Conservation (phyloP, 371 early-diverging fungal genomes). For the Mortierella sp. region DNA sequence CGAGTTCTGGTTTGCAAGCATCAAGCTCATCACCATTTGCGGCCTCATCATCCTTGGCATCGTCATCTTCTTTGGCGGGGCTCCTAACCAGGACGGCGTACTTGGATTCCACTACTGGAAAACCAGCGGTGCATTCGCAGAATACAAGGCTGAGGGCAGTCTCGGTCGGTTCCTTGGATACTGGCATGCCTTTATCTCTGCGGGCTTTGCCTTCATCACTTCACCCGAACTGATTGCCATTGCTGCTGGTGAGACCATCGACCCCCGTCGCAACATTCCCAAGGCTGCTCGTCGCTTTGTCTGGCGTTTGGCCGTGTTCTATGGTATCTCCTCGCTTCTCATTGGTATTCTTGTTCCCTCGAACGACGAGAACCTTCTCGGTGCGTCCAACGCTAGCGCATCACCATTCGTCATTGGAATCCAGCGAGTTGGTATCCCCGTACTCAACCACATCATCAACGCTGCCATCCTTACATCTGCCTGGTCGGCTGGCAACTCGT, state of each 20-base stretch:
- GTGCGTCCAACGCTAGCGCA: slow-evolving; percentile 61
- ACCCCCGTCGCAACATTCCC: slow-evolving; percentile 80
- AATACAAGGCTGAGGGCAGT: slow-evolving; percentile 49
- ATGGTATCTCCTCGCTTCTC: slow-evolving; percentile 74
- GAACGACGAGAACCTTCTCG: slow-evolving; percentile 65
- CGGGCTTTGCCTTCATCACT: slow-evolving; percentile 88
- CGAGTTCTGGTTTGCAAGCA: slow-evolving; percentile 69
- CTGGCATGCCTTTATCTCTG: slow-evolving; percentile 75
- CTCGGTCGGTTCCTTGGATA: slow-evolving; percentile 30
- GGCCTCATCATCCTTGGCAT: slow-evolving; percentile 81
- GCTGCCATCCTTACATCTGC: slow-evolving; percentile 77
- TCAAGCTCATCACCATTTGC: slow-evolving; percentile 69
- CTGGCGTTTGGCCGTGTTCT: slow-evolving; percentile 77
- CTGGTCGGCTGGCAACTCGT: slow-evolving; percentile 82
- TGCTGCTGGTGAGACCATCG: slow-evolving; percentile 77
- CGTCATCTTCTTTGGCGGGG: slow-evolving; percentile 79
- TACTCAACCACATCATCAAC: slow-evolving; percentile 82
- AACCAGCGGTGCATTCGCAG: slow-evolving; percentile 36
- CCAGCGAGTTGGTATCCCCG: slow-evolving; percentile 70
- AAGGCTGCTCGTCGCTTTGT: slow-evolving; percentile 78
- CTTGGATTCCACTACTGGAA: slow-evolving; percentile 65
- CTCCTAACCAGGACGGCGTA: slow-evolving; percentile 82
- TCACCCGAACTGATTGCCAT: slow-evolving; percentile 80
- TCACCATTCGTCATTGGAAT: slow-evolving; percentile 83
- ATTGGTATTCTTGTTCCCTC: slow-evolving; percentile 79